Percentiles rank a stretch among this genome's conserved stretches.
phyloP scores from a whole-genome alignment of 345 rosid species.

The Dipteronia dyeriana region DNA sequence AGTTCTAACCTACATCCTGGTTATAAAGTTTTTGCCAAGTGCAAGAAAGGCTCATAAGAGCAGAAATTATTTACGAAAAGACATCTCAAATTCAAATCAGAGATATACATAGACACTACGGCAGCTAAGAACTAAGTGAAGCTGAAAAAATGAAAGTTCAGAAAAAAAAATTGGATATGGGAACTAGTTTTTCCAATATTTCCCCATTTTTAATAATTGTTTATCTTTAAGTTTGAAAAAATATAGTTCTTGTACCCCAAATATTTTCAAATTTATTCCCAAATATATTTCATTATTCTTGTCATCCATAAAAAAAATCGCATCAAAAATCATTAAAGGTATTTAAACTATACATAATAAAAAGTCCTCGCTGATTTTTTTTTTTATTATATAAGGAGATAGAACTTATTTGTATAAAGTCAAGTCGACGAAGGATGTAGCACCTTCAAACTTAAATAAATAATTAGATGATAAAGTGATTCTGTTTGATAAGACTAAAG shows the following conservation, averaged over 20 bases:
- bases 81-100: neutral
- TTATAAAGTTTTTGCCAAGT: neutral
- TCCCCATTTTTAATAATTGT: too few relatives aligned
- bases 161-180: neutral
- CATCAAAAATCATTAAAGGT: too few relatives aligned
- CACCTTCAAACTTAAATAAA: neutral
- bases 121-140: neutral
- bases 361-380: too few relatives aligned
- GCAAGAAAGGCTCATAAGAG: constrained; percentile 6
- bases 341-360: too few relatives aligned
- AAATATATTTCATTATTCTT: too few relatives aligned
- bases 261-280: too few relatives aligned
- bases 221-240: too few relatives aligned
- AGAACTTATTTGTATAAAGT: neutral
- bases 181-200: too few relatives aligned
- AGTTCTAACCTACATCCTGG: neutral
- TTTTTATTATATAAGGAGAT: neutral
- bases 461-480: neutral
- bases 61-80: neutral
- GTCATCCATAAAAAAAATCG: too few relatives aligned
- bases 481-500: neutral
- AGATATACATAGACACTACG: neutral
- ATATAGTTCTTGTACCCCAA: too few relatives aligned
- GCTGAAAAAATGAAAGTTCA: neutral
- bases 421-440: neutral